A percentile compares a stretch with the other conserved stretches of the same genome.
Evolutionary conservation across 2,329 filamentous ascomycete genomes (phyloP).

Genomic region (Ophiostoma montium): DNA sequence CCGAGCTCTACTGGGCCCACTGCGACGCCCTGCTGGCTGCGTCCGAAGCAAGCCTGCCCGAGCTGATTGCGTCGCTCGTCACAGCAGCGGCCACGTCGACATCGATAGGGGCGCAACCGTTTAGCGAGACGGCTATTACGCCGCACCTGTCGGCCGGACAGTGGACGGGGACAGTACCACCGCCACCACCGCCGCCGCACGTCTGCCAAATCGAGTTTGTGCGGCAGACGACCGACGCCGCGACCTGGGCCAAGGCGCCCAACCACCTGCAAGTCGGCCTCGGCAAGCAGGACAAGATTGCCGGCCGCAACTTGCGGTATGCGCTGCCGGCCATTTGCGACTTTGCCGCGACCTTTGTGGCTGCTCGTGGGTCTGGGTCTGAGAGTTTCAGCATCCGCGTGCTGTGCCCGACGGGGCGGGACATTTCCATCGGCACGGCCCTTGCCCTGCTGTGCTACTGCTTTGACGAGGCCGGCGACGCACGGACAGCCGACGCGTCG

Average conservation of each 20-base stretch:
- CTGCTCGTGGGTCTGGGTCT: neutral
- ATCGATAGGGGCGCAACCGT: neutral
- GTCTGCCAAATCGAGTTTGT: slow-evolving; percentile 26
- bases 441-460: slow-evolving; percentile 64
- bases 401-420: slow-evolving; percentile 63
- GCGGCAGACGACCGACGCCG: slow-evolving; percentile 28
- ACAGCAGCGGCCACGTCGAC: slow-evolving; percentile 9
- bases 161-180: slow-evolving; percentile 1
- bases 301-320: slow-evolving; percentile 66
- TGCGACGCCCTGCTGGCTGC: slow-evolving; percentile 43
- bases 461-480: slow-evolving; percentile 37
- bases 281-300: slow-evolving; percentile 53
- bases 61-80: slow-evolving; percentile 33
- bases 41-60: slow-evolving; percentile 48
- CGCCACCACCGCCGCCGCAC: neutral
- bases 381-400: slow-evolving; percentile 34
- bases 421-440: slow-evolving; percentile 64
- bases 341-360: slow-evolving; percentile 34
- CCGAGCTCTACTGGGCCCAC: slow-evolving; percentile 67
- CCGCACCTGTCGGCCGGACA: slow-evolving; percentile 16
- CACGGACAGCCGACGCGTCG: slow-evolving; percentile 11
- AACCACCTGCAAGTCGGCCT: slow-evolving; percentile 45
- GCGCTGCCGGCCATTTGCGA: slow-evolving; percentile 49
- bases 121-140: slow-evolving; percentile 7
- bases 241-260: slow-evolving; percentile 25